A percentile compares a stretch with the other conserved stretches of the same genome.
These are phyloP conservation scores for Capillidium rhysosporum DNA, from an alignment of 371 early-diverging fungal genomes.

Conservation along the genomic window DNA sequence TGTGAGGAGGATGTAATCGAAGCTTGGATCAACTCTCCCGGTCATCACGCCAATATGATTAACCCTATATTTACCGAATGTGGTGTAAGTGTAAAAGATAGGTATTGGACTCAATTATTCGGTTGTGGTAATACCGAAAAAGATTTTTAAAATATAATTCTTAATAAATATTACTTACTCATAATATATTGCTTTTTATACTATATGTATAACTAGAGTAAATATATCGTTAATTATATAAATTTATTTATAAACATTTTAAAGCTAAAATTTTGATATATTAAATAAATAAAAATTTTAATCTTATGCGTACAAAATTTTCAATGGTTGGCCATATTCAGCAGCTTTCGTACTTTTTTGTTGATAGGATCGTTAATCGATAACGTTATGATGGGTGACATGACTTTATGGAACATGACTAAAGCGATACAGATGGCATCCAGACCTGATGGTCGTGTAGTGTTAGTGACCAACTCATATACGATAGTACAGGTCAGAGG, in stretches of 20 bases:
- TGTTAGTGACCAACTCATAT: background rate
- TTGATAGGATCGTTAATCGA: background rate
- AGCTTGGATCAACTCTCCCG: conserved; percentile 10
- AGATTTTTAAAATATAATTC: too few relatives aligned
- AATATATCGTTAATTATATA: too few relatives aligned
- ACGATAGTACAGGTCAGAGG: background rate
- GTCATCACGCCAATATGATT: conserved; percentile 9
- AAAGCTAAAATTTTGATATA: too few relatives aligned
- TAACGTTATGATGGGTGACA: background rate
- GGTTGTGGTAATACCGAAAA: background rate
- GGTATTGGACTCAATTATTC: conserved; percentile 2
- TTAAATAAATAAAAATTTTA: too few relatives aligned
- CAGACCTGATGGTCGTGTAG: background rate
- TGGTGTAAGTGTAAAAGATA: background rate
- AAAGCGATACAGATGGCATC: background rate
- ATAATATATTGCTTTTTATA: too few relatives aligned
- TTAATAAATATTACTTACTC: too few relatives aligned
- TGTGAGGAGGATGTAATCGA: background rate
- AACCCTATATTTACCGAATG: background rate
- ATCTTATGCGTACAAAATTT: too few relatives aligned
- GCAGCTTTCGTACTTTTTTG: background rate
- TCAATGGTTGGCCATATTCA: background rate
- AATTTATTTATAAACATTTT: too few relatives aligned
- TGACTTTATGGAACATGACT: background rate
- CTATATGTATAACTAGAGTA: too few relatives aligned